These are phyloP conservation scores for Trichoderma asperellum DNA, from an alignment of 2,329 filamentous ascomycete genomes.

Conservation along the genomic window DNA sequence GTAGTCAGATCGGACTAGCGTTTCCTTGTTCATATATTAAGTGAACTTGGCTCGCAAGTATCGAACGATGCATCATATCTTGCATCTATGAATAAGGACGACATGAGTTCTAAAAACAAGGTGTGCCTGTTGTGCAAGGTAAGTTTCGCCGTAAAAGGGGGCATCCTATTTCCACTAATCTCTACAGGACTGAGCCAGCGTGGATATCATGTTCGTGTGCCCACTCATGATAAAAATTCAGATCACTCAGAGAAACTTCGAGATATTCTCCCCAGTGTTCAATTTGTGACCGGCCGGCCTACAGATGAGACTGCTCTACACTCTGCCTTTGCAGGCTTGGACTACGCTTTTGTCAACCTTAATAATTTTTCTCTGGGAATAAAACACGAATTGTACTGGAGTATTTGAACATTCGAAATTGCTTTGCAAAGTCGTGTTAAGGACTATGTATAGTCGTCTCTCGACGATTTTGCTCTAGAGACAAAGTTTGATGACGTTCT, in stretches of 20 bases:
- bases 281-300: not conserved
- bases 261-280: not conserved
- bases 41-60: not conserved
- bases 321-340: not conserved
- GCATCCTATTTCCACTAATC: not conserved
- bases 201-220: not conserved
- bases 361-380: not conserved
- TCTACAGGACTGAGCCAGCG: not conserved
- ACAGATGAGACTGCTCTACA: not conserved
- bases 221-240: not conserved
- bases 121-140: not conserved
- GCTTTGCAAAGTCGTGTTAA: not conserved
- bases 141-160: not conserved
- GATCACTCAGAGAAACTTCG: not conserved
- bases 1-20: too few species aligned
- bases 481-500: not conserved
- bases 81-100: not conserved
- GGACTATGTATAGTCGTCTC: not conserved
- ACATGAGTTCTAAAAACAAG: not conserved
- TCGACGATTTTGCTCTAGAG: not conserved
- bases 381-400: constrained; percentile 2
- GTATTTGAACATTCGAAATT: not conserved
- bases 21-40: too few species aligned
- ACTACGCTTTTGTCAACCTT: constrained; percentile 3
- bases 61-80: not conserved